Base-by-base conservation (phyloP, 2,329 filamentous ascomycete species). In the Venturia effusa region DNA sequence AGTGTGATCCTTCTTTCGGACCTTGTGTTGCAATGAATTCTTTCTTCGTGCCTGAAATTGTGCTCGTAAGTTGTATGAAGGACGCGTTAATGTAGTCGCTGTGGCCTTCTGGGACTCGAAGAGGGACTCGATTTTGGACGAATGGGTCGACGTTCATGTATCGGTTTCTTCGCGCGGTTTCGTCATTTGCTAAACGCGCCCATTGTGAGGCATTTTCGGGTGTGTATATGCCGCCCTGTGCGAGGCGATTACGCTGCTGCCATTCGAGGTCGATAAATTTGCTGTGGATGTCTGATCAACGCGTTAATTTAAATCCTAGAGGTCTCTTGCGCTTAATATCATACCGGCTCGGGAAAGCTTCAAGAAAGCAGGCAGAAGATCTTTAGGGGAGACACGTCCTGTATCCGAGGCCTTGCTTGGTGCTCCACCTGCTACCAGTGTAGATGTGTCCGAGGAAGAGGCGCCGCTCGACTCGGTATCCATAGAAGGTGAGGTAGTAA, bases 21-120 rank as follows among this genome's bases (percentile, higher is more conserved):
- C 94, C 94, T 77, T 95, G 91, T 74, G 95, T 97, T 62, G 92
- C 94, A 69, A 99, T 96, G 75, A 95, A 97, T 63, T 83, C 82
- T 64, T 77, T 74, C 60, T 75, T 70, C 45, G 73, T 74, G 41
- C 73, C 71, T 1, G 78, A 69, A 69, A 71, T 68, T 68, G 78
- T 71, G 65, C 76, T 70, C 69, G 75, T 70, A 70, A 79, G 68
- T 64, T 71, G 67, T 32, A 81, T 79, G 1, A 79, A 79, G 32
- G 75, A 78, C 30, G 79, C 79, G 67, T 81, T 81, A 74, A 81
- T 81, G 70, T 84, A 81, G 68, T 84, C 73, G 72, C 76, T 73
- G 68, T 77, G 72, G 71, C 82, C 88, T 19, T 88, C 82, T 1
- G 90, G 87, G 1, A 97, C 93, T 45, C 83, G 82, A 22, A 99